Base-by-base conservation (phyloP, 345 rosid genomes). In the Capsella bursapastoris region DNA sequence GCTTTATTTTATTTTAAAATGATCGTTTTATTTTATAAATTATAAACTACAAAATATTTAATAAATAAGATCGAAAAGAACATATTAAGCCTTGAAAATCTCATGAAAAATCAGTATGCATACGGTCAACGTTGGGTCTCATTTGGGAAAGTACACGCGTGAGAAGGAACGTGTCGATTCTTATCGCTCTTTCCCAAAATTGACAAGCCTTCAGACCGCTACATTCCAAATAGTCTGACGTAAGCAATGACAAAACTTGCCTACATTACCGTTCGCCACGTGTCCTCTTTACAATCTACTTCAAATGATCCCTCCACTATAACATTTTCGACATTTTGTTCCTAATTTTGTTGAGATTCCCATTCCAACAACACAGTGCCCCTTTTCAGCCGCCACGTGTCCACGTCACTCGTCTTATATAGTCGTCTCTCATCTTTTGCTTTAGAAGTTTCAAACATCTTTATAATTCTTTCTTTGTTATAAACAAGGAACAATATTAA, bases 231-330 rank as follows among this genome's bases (percentile, higher is more conserved):
- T 81, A 37, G 63, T 47, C 59, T 77, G 82, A 47, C 87, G 97
- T 83, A 94, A 86, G 98, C 97, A 80, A 66, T 94, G 97, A 94
- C 96, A 81, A 84, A 89, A 89, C 81, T 84, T 56, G 27, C 72
- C 13, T 27, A 73, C 84, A 77, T 83, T 73, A 16, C 3, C 4
- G 32, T 25, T 50, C 16, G 78, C 75, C 96, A 90, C 97, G 97
- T 86, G 88, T 85, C 81, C 88, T 85, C 81, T 41, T 1, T 6
- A 34, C 28, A 52, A 66, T 22, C 64, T 76, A 37, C 55, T 41
- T 13, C 66, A 71, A 27, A 47, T 50, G 47, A 18, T 60, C 35
- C 65, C 61, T 55, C 78, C 62, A 18, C 66, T 38, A 69, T 72
- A 18, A 0, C 22, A 22, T 22, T 22, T 22, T 15, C 52, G 5